Base-by-base conservation (phyloP, 306 rosid genomes). In the Coriaria nepalensis region DNA sequence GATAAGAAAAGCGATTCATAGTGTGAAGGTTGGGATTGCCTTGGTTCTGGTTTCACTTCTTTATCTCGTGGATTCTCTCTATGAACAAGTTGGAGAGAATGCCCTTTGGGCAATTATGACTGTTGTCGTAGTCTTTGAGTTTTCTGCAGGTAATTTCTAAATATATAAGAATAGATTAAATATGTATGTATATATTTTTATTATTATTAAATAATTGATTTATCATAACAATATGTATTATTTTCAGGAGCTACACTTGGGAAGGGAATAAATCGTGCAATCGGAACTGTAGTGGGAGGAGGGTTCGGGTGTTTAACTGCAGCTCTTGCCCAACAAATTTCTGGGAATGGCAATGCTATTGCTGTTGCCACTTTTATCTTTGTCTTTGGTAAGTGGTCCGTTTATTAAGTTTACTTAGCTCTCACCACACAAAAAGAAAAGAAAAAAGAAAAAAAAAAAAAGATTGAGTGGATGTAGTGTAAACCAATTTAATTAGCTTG, bases 61-160 rank as follows among this genome's bases (percentile, higher is more conserved):
- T 6, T 84, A 74, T 63, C 79, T 84, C 20, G 46, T 84, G 35
- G 70, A 84, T 45, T 80, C 95, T 73, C 75, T 90, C 10, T 90
- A 72, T 62, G 37, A 69, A 0, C 77, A 70, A 62, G 80, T 84
- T 42, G 92, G 95, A 43, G 82, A 84, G 5, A 84, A 84, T 63
- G 97, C 95, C 52, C 81, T 84, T 95, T 90, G 97, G 97, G 93
- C 97, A 45, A 74, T 84, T 5, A 90, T 90, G 90, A 90, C 97
- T 2, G 97, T 90, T 11, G 70, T 81, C 0, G 97, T 90, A 52
- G 64, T 81, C 56, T 84, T 79, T 52, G 97, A 90, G 70, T 79
- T 77, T 78, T 81, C 55, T 6, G 93, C 97, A 68, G 96, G 96
- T 82, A 9, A 7, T 37, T 47, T 9, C 35, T 7, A n/a, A 4